phyloP scores from a whole-genome alignment of 2,329 filamentous ascomycete species.

The Metarhizium robertsii region DNA sequence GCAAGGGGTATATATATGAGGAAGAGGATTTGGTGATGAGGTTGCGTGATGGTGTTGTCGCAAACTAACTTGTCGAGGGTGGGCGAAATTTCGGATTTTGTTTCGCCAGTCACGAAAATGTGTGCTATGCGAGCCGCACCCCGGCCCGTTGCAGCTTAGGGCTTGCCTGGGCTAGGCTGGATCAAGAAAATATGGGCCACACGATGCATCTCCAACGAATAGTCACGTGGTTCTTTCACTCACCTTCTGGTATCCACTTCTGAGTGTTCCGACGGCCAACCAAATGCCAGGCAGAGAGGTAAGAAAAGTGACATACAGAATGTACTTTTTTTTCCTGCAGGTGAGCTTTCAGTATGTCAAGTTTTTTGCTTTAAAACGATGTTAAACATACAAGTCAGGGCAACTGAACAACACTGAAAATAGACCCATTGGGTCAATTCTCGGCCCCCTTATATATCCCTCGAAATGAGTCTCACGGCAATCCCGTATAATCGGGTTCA shows the following conservation, averaged over 20 bases:
- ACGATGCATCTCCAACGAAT: no score
- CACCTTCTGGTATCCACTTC: not conserved
- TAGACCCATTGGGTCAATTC: not conserved
- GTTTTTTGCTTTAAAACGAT: not conserved
- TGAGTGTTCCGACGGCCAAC: not conserved
- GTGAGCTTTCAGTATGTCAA: not conserved
- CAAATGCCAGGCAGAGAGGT: no score
- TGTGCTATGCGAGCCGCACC: constrained; percentile 16
- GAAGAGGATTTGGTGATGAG: constrained; percentile 12
- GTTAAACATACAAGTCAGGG: not conserved
- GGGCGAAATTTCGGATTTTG: constrained; percentile 16
- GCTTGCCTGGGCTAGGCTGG: constrained; percentile 21
- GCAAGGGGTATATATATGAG: constrained; percentile 35
- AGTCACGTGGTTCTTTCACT: no score
- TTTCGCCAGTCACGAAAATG: constrained; percentile 13
- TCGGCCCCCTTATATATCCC: not conserved
- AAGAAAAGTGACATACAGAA: not conserved
- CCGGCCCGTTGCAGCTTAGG: constrained; percentile 22
- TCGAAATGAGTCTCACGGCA: constrained; percentile 4
- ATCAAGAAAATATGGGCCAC: constrained; percentile 4
- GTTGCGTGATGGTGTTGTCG: not conserved
- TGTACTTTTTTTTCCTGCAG: constrained; percentile 23
- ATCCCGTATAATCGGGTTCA: constrained; percentile 59
- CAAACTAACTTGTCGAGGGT: not conserved
- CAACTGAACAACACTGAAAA: not conserved